Evolutionary conservation across 805 yeast species (phyloP), one percentile per base, ranked within the genome.

Genomic region (Kuraishia piskuri): DNA sequence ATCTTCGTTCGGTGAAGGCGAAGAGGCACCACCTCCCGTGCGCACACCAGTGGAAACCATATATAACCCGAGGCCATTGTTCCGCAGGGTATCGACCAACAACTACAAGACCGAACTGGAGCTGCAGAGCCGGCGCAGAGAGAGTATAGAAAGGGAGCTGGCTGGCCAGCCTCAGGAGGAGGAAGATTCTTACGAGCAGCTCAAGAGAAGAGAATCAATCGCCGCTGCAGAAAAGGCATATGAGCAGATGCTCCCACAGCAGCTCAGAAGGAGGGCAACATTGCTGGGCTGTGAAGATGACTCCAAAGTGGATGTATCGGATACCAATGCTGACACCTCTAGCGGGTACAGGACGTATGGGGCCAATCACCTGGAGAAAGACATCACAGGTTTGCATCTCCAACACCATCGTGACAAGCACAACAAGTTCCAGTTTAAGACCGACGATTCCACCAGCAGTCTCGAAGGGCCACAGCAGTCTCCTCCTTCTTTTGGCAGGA

Each of bases 21-120:
- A 45, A 22, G 47, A 45, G 10, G 47, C 23, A 6, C 47, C 47
- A 22, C 22, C 22, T 5, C 47, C 47, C 47, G 47, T 19, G 5
- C 47, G 47, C n/a, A 55, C 61, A 2, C 62, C 62, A 12, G 48
- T 58, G 10, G 59, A 54, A 37, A 17, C 24, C 4, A 24, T 54
- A 2, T 56, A 52, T 21, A 40, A 54, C 19, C 58, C 63, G 4
- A 48, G 49, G 17, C 47, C 47, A 8, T 6, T 20, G 22, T 12
- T 59, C 17, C 23, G 54, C n/a, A 47, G 63, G 10, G 46, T 25
- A 2, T 48, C 59, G 14, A 61, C 64, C 1, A 50, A 55, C 47
- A 61, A 63, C 46, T 63, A 63, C 54, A 55, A 55, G 37, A 52
- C 54, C 49, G 65, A 61, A 44, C 50, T 63, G 14, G 61, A 57